Evolutionary conservation across 73 alveolate genomes (phyloP), one percentile per base, ranked within the genome.

Genomic region (Paramecium caudatum): DNA sequence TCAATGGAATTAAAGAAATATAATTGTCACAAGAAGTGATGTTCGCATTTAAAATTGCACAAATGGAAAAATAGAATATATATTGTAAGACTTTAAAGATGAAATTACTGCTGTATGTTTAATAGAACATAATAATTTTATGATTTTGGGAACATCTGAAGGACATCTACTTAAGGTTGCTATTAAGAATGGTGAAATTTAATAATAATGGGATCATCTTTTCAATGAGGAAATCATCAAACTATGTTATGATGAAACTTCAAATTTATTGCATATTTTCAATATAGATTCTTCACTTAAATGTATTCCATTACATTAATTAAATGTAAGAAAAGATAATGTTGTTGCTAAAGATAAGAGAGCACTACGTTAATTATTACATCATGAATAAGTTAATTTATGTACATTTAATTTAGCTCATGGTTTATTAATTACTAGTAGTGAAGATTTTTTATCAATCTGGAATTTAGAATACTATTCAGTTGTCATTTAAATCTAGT

Each of bases 401-500:
- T 30, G 43, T 21, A 27, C 47, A 0, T 27, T 74, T 9, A 74
- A 37, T 74, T 12, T 74, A 45, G 36, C 43, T 74, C 88, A 74
- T 74, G 88, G 88, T 5, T 74, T 74, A 41, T 21, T 74, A 8
- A 37, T 39, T 17, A 74, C 62, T 8, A 21, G 69, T 39, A 27
- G 16, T 17, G 88, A 74, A 39, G 62, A 43, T 5, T 74, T 4
- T 74, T 16, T 74, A 8, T 34, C 43, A 0, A 41, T 74, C 1
- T 74, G 88, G 88, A 74, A 74, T 74, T 47, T 74, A 4, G 88
- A 74, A 74, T 74, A 74, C 32, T 74, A 74, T 16, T 74, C 88
- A 41, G 88, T 74, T 1, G 65, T 74, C 9, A 74, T 36, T 0
- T 16, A 74, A 41, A 43, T 74, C 19, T 43, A 74, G 32, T 74